Evolutionary conservation across 345 rosid genomes (phyloP).

Genomic region (Citrus trifoliata): DNA sequence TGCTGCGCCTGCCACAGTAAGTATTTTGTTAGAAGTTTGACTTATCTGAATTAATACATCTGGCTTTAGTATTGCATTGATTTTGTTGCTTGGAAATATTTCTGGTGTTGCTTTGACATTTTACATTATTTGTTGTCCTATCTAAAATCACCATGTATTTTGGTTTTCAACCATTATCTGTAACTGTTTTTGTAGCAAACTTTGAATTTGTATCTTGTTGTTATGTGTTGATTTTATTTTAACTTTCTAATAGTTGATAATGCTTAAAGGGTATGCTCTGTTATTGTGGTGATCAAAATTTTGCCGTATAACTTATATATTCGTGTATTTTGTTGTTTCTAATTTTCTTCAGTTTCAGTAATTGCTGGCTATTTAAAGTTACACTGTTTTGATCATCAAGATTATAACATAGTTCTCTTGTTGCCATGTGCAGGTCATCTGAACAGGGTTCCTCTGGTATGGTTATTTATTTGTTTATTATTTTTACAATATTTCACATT

Average conservation of each 20-base stretch:
- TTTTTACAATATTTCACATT: not conserved
- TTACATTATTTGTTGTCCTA: not conserved
- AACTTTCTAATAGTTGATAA: not conserved
- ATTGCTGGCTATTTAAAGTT: not conserved
- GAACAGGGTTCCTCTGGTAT: constrained; percentile 80
- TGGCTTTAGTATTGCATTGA: not conserved
- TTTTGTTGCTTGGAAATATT: not conserved
- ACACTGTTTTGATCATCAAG: constrained; percentile 7
- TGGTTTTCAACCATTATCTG: not conserved
- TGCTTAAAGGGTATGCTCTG: not conserved
- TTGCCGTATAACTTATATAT: not conserved
- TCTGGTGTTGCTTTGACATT: not conserved
- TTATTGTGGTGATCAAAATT: not conserved
- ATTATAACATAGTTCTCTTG: constrained; percentile 21
- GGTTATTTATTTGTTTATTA: not conserved
- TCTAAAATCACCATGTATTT: not conserved
- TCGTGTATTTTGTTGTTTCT: not conserved
- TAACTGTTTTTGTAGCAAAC: not conserved
- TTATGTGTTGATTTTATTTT: not conserved
- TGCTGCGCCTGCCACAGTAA: constrained; percentile 93
- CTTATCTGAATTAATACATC: not conserved
- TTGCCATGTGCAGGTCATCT: constrained; percentile 62
- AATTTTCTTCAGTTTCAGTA: not conserved
- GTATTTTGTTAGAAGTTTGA: constrained; percentile 23
- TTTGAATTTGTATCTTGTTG: not conserved